phyloP scores from a whole-genome alignment of 768 basidiomycete species.

The Panaeolus papilionaceus region DNA sequence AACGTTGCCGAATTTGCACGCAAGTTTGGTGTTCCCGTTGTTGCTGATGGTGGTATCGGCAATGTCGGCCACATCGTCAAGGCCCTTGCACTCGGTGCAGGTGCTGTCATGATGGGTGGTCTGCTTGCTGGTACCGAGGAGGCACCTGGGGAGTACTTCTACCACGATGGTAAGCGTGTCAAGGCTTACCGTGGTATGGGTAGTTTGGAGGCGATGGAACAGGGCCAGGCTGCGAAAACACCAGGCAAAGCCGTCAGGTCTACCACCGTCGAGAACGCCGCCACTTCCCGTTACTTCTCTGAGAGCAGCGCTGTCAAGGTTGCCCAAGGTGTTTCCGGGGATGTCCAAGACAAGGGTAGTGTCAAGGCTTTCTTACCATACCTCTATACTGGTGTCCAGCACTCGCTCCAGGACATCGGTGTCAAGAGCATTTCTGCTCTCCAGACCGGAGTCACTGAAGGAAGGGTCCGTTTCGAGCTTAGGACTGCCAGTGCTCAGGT shows the following conservation, averaged over 20 bases:
- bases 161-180: slow-evolving; percentile 98
- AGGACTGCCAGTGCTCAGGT: slow-evolving; percentile 95
- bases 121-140: slow-evolving; percentile 95
- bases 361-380: slow-evolving; percentile 93
- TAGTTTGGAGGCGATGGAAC: slow-evolving; percentile 91
- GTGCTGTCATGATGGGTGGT: slow-evolving; percentile 99
- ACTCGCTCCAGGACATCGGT: slow-evolving; percentile 95
- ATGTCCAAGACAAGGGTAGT: slow-evolving; percentile 97
- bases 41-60: slow-evolving; percentile 94
- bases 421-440: slow-evolving; percentile 71
- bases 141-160: slow-evolving; percentile 98
- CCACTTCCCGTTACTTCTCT: slow-evolving; percentile 95
- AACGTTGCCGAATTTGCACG: slow-evolving; percentile 92
- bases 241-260: slow-evolving; percentile 39
- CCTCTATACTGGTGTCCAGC: slow-evolving; percentile 82
- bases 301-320: slow-evolving; percentile 94
- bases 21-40: slow-evolving; percentile 94
- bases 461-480: slow-evolving; percentile 86
- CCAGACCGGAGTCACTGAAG: slow-evolving; percentile 65
- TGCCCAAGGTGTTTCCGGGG: slow-evolving; percentile 94
- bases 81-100: slow-evolving; percentile 91
- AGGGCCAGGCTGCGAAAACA: slow-evolving; percentile 57
- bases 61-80: slow-evolving; percentile 99
- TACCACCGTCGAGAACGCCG: slow-evolving; percentile 82
- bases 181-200: slow-evolving; percentile 99